Evolutionary conservation across 2,329 filamentous ascomycete species (phyloP).

Genomic region (Epichloe baconii): DNA sequence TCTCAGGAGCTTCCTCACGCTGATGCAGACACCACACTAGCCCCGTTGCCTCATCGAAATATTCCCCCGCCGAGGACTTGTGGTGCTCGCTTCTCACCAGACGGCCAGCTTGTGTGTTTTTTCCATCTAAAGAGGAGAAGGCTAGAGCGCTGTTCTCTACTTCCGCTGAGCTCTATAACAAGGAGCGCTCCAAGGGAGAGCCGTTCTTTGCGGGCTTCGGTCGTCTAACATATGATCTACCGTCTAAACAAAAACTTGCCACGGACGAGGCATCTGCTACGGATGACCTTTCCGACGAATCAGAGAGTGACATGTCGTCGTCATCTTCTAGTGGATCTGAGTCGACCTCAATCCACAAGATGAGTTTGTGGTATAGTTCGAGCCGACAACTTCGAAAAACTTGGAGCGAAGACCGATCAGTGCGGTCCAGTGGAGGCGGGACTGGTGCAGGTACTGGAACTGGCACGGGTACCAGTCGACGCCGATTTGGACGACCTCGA

Average conservation of each 20-base stretch:
- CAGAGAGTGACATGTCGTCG: constrained; percentile 33
- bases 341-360: constrained; percentile 47
- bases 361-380: constrained; percentile 43
- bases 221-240: constrained; percentile 37
- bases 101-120: constrained; percentile 55
- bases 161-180: constrained; percentile 30
- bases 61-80: constrained; percentile 44
- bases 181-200: constrained; percentile 37
- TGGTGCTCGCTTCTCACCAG: constrained; percentile 47
- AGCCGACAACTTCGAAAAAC: constrained; percentile 39
- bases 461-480: constrained; percentile 38
- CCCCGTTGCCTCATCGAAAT: constrained; percentile 35
- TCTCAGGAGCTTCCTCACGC: constrained; percentile 47
- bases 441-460: constrained; percentile 37
- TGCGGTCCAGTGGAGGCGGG: constrained; percentile 47
- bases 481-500: constrained; percentile 37
- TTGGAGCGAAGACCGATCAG: constrained; percentile 42
- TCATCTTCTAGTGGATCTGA: constrained; percentile 48
- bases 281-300: constrained; percentile 37
- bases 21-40: constrained; percentile 40
- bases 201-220: constrained; percentile 46
- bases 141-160: constrained; percentile 36
- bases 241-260: constrained; percentile 31
- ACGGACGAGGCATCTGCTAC: constrained; percentile 38
- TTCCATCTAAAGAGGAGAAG: constrained; percentile 53